Base-by-base conservation (phyloP, 2,329 filamentous ascomycete genomes). In the Trichoderma arundinaceum region DNA sequence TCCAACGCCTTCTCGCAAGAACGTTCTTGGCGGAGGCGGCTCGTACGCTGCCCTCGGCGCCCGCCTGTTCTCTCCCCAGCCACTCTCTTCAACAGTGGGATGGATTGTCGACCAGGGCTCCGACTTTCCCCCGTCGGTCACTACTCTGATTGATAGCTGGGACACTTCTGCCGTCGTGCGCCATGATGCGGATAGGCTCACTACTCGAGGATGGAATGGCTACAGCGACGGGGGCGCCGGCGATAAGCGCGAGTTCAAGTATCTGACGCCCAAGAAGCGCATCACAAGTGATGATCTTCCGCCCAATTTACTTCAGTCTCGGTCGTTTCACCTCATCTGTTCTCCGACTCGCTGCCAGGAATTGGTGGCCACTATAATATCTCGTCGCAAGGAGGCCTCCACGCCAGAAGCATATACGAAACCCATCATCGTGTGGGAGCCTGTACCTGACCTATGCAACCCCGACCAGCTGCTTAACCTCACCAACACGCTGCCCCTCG, bases 21-120 rank as follows among this genome's bases (percentile, higher is more conserved):
- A 94, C 73, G 85, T 97, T 19, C 83, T 95, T n/a, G 95, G 95
- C 60, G 95, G 95, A 28, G 95, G 91, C 33, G 95, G 94, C 32
- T 86, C 93, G 2, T 98, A 92, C 76, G 90, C 91, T 8, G 92
- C 93, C 7, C 82, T 98, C 7, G 95, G 95, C 19, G 95, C 95
- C 17, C 91, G 95, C 38, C 83, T 99, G 56, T 90, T 97, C 75
- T 94, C 92, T 4, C 91, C 92, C 2, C 79, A 83, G 38, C 83
- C 88, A 3, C 74, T 82, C 52, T 91, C 92, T 22, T 82, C 81
- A 43, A 83, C 85, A 2, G 87, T 98, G 6, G 92, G 92, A 69
- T 98, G 94, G 94, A 89, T 98, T 68, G 87, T 98, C 49, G 94
- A 99, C 77, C 86, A 88, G 72, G 95, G 95, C 35, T 90, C 87